Base-by-base conservation (phyloP, 176 grass and related monocot genomes). In the Hsuehochloa calcarea region DNA sequence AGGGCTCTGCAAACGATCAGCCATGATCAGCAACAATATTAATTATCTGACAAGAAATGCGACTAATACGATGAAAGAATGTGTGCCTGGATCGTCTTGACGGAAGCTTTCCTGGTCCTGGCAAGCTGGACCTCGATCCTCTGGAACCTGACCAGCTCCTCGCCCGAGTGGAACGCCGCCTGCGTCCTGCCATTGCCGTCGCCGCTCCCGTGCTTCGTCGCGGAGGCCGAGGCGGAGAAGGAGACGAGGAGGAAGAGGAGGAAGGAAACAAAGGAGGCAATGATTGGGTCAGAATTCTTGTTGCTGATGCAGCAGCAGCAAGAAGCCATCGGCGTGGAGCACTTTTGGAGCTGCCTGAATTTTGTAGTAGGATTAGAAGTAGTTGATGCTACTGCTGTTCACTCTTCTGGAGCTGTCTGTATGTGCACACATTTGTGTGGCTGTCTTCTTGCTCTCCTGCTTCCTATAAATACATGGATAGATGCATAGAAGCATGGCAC, bases 61-160 rank as follows among this genome's bases (percentile, higher is more conserved):
- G 26, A 11, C 45, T 25, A 35, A 77, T 12, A 10, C 22, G 3
- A 13, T 5, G 39, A 19, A 0, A 68, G 22, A 69, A 46, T 0
- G 19, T n/a, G 2, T 87, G 71, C 94, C 89, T 97, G 84, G 35
- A 97, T 94, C 0, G 71, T 79, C 68, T 94, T 94, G 83, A 97
- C 79, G 61, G 87, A 90, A 11, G 83, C 79, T 16, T 87, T 81
- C 82, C 69, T 97, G 59, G 85, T 60, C 82, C 78, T 82, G 31
- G 56, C 81, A n/a, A 97, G 90, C 54, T 34, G 82, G 5, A 56
- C 89, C 66, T n/a, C 82, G 8, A 92, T 67, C 75, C 44, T 78
- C 74, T 47, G 81, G 51, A 86, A 86, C 56, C 20, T 43, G 66
- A 86, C 64, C 54, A 82, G 20, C 60, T 87, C 82, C 78, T 86